These are phyloP conservation scores for Blastocystis sp. DNA, from an alignment of 352 stramenopile species.

Conservation along the genomic window DNA sequence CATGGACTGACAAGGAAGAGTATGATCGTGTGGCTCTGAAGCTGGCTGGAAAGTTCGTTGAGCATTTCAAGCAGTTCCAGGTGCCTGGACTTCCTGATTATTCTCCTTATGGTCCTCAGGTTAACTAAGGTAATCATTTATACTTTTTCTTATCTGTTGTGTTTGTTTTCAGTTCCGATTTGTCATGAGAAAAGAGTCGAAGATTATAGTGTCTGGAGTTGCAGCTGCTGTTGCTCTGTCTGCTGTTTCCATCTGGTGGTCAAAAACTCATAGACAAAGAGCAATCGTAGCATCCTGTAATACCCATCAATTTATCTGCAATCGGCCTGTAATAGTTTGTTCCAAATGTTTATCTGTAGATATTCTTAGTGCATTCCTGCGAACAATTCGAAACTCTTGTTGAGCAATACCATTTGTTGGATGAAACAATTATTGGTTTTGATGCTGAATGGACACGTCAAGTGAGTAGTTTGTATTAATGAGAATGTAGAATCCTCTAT, in stretches of 20 bases:
- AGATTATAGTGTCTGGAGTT: background rate
- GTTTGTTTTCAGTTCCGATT: constrained; percentile 4
- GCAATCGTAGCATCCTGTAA: background rate
- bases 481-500: constrained; percentile 26
- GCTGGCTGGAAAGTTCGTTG: constrained; percentile 77
- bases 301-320: background rate
- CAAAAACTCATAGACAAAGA: background rate
- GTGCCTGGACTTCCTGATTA: constrained; percentile 86
- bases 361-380: constrained; percentile 19
- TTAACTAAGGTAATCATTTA: background rate
- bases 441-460: constrained; percentile 54
- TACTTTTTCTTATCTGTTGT: background rate
- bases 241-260: background rate
- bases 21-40: constrained; percentile 78
- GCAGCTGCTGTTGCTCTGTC: background rate
- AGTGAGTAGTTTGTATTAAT: background rate
- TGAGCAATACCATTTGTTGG: constrained; percentile 19
- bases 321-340: background rate
- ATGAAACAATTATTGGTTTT: constrained; percentile 53
- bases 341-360: background rate
- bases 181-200: background rate
- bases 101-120: constrained; percentile 86
- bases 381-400: constrained; percentile 49
- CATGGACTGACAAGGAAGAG: constrained; percentile 78
- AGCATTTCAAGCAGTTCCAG: constrained; percentile 83